Percentiles rank a stretch among this genome's conserved stretches.
Conservation (phyloP, 1,284 basidiomycete species). For the Chiua sp. region DNA sequence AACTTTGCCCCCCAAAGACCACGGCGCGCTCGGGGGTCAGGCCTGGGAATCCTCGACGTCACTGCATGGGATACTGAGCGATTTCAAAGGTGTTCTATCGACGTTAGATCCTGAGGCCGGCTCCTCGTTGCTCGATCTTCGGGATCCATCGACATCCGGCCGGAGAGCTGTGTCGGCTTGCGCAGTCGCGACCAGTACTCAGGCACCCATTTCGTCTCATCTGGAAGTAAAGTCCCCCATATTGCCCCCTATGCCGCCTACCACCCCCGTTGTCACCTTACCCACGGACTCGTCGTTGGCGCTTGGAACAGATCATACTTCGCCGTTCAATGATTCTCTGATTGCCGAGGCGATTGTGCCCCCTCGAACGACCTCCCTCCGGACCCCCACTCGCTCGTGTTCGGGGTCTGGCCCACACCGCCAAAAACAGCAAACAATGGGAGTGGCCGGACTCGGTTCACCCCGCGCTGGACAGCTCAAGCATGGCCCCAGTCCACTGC, state of each 20-base stretch:
- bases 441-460: conserved; percentile 26
- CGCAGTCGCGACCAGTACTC: conserved; percentile 21
- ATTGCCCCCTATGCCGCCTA: conserved; percentile 22
- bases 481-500: conserved; percentile 48
- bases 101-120: conserved; percentile 62
- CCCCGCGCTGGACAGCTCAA: conserved; percentile 34
- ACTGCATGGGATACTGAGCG: conserved; percentile 64
- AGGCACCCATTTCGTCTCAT: conserved; percentile 20
- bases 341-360: conserved; percentile 51
- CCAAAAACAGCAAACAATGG: conserved; percentile 27
- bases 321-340: conserved; percentile 28
- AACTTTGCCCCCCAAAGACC: conserved; percentile 41
- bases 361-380: conserved; percentile 62
- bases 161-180: conserved; percentile 43
- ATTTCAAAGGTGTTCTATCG: conserved; percentile 72
- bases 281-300: conserved; percentile 40
- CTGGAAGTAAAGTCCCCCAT: conserved; percentile 29
- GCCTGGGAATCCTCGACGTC: conserved; percentile 54
- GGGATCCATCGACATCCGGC: conserved; percentile 63
- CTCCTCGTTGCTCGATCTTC: conserved; percentile 58
- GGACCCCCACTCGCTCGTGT: conserved; percentile 44
- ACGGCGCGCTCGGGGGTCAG: conserved; percentile 31
- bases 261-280: conserved; percentile 42
- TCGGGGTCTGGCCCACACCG: conserved; percentile 44
- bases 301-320: conserved; percentile 26